Percentiles rank a stretch among this genome's conserved stretches.
These are phyloP conservation scores for Phascolomyces articulosus DNA, from an alignment of 371 early-diverging fungal genomes.

Conservation along the genomic window DNA sequence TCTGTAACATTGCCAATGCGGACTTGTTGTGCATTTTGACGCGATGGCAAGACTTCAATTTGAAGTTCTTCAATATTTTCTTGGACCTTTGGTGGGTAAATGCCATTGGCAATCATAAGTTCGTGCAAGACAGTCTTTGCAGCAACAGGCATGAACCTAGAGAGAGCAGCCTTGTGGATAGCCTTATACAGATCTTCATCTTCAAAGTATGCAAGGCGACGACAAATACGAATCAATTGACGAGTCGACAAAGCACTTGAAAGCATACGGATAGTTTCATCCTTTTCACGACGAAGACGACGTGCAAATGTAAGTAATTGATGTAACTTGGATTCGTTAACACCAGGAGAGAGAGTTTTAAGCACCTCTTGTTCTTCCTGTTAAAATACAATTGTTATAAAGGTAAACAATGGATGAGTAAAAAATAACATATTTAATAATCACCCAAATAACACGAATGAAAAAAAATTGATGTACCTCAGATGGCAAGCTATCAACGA, in stretches of 20 bases:
- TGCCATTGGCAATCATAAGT: constrained; percentile 62
- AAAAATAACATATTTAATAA: no score
- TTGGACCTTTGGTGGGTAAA: constrained; percentile 48
- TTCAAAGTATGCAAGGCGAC: constrained; percentile 70
- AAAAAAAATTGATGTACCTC: no score
- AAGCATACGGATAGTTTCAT: constrained; percentile 67
- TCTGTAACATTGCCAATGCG: constrained; percentile 62
- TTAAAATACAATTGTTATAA: background rate
- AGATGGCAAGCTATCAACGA: constrained; percentile 66
- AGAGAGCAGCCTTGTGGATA: constrained; percentile 75
- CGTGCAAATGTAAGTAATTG: constrained; percentile 68
- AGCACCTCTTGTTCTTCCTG: constrained; percentile 69
- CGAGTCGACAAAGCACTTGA: constrained; percentile 73
- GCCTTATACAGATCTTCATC: constrained; percentile 71
- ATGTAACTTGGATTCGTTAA: constrained; percentile 55
- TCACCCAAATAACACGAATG: no score
- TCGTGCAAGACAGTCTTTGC: constrained; percentile 72
- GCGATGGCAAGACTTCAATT: constrained; percentile 62
- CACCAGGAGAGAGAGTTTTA: constrained; percentile 65
- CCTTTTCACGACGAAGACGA: constrained; percentile 64
- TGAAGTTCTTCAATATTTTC: constrained; percentile 42
- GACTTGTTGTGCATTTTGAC: constrained; percentile 51
- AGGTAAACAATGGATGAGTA: no score
- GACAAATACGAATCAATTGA: constrained; percentile 80
- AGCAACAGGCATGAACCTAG: constrained; percentile 75